A percentile compares a stretch with the other conserved stretches of the same genome.
phyloP scores from a whole-genome alignment of 441 rosid genomes.

The Syzygium malaccense region DNA sequence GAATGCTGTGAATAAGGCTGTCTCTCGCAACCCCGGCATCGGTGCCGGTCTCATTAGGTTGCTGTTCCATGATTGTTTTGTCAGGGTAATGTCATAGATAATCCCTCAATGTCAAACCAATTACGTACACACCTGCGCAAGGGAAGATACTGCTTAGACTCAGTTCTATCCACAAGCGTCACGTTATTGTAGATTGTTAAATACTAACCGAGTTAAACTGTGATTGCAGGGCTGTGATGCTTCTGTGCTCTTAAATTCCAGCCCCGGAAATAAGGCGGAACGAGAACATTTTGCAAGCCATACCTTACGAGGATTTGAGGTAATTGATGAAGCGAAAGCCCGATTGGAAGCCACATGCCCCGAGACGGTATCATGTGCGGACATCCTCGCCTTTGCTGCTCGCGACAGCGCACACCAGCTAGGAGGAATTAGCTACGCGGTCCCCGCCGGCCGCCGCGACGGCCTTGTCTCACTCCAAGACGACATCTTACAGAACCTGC shows the following conservation, averaged over 20 bases:
- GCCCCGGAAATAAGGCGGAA: neutral
- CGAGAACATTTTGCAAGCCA: neutral
- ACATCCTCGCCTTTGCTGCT: neutral
- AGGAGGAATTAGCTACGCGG: neutral
- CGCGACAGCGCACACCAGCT: neutral
- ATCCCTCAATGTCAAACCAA: neutral
- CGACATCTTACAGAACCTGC: neutral
- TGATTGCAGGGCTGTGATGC: neutral
- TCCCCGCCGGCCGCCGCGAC: neutral
- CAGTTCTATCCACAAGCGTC: neutral
- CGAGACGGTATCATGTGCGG: neutral
- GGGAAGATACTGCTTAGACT: neutral
- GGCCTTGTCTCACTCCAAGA: neutral
- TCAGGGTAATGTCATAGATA: conserved; percentile 11
- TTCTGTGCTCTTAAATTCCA: neutral
- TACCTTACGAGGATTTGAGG: neutral
- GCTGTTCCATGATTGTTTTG: conserved; percentile 37
- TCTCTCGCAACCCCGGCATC: conserved; percentile 9
- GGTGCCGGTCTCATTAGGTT: conserved; percentile 23
- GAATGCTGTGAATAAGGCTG: conserved; percentile 2
- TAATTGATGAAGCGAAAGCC: neutral
- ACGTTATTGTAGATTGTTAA: neutral
- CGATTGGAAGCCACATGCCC: neutral
- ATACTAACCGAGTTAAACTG: neutral
- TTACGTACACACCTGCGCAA: neutral